Evolutionary conservation across 1,139 yeast genomes (phyloP).

Genomic region (Pichia sp.): DNA sequence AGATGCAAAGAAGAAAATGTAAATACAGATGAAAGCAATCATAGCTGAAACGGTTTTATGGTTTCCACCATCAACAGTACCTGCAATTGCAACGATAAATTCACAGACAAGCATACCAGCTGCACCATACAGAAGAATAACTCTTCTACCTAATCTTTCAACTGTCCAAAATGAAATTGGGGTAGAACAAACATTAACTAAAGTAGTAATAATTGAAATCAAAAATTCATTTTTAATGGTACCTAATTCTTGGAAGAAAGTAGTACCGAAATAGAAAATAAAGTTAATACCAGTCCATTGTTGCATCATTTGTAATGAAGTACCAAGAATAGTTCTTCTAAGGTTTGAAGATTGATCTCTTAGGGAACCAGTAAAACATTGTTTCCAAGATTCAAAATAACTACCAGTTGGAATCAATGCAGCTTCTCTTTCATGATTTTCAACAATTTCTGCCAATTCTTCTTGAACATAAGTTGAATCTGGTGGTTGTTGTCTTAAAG

Average conservation of each 20-base stretch:
- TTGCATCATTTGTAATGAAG: slow-evolving; percentile 48
- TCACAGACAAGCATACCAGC: slow-evolving; percentile 53
- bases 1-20: slow-evolving; percentile 50
- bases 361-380: slow-evolving; percentile 31
- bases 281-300: slow-evolving; percentile 73
- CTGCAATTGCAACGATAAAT: slow-evolving; percentile 54
- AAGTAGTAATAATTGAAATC: slow-evolving; percentile 51
- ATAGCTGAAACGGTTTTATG: slow-evolving; percentile 27
- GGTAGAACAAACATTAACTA: slow-evolving; percentile 48
- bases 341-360: slow-evolving; percentile 29
- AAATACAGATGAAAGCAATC: slow-evolving; percentile 48
- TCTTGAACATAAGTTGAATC: slow-evolving; percentile 35
- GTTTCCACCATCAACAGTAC: slow-evolving; percentile 34
- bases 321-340: slow-evolving; percentile 29
- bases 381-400: slow-evolving; percentile 27
- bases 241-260: slow-evolving; percentile 49
- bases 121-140: slow-evolving; percentile 46
- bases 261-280: slow-evolving; percentile 62
- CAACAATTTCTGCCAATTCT: slow-evolving; percentile 37
- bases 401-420: slow-evolving; percentile 26
- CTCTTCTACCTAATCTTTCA: slow-evolving; percentile 49
- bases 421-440: slow-evolving; percentile 36
- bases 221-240: slow-evolving; percentile 42
- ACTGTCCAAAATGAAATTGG: slow-evolving; percentile 29
- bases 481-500: slow-evolving; percentile 36